Evolutionary conservation across 129 eudicot species (phyloP).

Genomic region (Flaveria bidentis): DNA sequence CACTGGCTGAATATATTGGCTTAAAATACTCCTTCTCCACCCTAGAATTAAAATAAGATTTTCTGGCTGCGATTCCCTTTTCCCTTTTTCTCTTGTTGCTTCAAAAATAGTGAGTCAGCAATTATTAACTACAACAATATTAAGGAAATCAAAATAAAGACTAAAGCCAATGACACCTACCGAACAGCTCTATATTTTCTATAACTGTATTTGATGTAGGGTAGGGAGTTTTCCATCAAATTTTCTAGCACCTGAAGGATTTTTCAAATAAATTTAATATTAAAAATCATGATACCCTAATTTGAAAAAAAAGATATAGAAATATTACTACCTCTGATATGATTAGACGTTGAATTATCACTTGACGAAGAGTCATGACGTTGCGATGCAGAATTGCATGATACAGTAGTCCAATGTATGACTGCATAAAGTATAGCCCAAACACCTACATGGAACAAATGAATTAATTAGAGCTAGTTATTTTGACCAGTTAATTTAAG

Average conservation of each 20-base stretch:
- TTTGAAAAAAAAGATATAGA: not conserved
- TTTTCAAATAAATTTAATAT: not conserved
- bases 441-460: conserved; percentile 60
- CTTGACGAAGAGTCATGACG: conserved; percentile 80
- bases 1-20: conserved; percentile 80
- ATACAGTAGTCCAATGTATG: conserved; percentile 89
- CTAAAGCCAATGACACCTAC: conserved; percentile 41
- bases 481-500: not conserved
- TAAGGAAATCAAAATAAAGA: not conserved
- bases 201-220: conserved; percentile 74
- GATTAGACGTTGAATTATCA: conserved; percentile 76
- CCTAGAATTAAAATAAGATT: conserved; percentile 53
- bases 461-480: not conserved
- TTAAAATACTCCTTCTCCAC: conserved; percentile 93
- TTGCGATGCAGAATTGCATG: conserved; percentile 90
- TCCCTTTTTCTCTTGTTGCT: conserved; percentile 72
- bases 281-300: not conserved
- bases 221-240: conserved; percentile 79
- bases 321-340: conserved; percentile 65
- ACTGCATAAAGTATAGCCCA: conserved; percentile 92
- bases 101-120: conserved; percentile 18
- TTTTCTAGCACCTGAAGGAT: conserved; percentile 70
- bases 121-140: not conserved
- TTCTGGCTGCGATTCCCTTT: conserved; percentile 48
- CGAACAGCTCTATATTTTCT: conserved; percentile 75